Conservation (phyloP, 176 grass and related monocot species). For the Musa itinerans region DNA sequence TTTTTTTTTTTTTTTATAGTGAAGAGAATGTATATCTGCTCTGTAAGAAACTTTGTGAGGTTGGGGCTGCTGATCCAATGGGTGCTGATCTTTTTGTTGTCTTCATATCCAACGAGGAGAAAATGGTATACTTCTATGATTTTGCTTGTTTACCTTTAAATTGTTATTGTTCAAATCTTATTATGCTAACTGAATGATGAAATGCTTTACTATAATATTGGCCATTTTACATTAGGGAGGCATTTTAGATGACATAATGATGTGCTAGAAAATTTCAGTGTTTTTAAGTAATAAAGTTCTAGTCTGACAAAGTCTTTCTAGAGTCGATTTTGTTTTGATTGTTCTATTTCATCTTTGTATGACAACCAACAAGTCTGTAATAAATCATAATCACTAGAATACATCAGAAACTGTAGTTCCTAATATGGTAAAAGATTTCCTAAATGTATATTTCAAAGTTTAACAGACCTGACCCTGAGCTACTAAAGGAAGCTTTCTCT, state of each 20-base stretch:
- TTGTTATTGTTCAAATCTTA: not conserved
- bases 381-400: not conserved
- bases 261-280: not conserved
- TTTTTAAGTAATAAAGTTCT: not conserved
- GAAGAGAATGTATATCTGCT: constrained; percentile 91
- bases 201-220: not conserved
- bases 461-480: too few species aligned
- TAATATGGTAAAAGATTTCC: not conserved
- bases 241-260: not conserved
- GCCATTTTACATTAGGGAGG: not conserved
- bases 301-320: not conserved
- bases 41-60: constrained; percentile 55
- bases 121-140: constrained; percentile 34
- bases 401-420: not conserved
- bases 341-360: not conserved
- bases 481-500: too few species aligned
- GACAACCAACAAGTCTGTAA: not conserved
- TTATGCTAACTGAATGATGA: not conserved
- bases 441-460: too few species aligned
- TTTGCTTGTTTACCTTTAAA: not conserved
- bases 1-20: constrained; percentile 26
- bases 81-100: constrained; percentile 63
- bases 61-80: constrained; percentile 39
- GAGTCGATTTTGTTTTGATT: not conserved
- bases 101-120: constrained; percentile 83